Percentiles rank a stretch among this genome's conserved stretches.
phyloP scores from a whole-genome alignment of 2,329 filamentous ascomycete genomes.

The Pochonia chlamydosporia region DNA sequence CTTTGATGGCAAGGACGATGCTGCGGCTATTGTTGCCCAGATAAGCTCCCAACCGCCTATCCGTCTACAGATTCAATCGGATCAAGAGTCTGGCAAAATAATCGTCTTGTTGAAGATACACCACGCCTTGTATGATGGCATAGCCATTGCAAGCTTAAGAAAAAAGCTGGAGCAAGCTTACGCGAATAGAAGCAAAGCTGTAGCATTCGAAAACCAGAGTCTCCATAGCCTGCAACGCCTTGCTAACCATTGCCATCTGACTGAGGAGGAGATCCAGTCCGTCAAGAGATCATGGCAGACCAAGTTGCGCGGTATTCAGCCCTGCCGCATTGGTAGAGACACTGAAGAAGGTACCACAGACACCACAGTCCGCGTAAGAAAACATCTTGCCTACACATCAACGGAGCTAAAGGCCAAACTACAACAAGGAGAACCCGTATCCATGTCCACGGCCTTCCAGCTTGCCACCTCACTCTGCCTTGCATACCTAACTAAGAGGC shows the following conservation, averaged over 20 bases:
- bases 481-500: conserved; percentile 8
- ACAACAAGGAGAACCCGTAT: background rate
- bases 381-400: background rate
- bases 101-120: conserved; percentile 15
- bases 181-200: conserved; percentile 2
- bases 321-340: background rate
- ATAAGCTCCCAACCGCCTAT: conserved; percentile 10
- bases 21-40: conserved; percentile 5
- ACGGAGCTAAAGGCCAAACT: background rate
- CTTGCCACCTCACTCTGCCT: conserved; percentile 13
- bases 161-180: conserved; percentile 11
- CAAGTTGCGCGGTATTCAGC: background rate
- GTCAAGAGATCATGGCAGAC: conserved; percentile 5
- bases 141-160: conserved; percentile 11
- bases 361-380: background rate
- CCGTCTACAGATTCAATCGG: background rate
- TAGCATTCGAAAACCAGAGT: background rate
- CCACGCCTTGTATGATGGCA: conserved; percentile 17
- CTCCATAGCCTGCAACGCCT: background rate
- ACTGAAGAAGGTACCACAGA: background rate
- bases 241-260: background rate
- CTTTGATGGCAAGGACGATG: conserved; percentile 6
- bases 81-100: background rate
- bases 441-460: conserved; percentile 12
- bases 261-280: background rate